Evolutionary conservation across 2,329 filamentous ascomycete species (phyloP).

Genomic region (Colletotrichum tofieldiae): DNA sequence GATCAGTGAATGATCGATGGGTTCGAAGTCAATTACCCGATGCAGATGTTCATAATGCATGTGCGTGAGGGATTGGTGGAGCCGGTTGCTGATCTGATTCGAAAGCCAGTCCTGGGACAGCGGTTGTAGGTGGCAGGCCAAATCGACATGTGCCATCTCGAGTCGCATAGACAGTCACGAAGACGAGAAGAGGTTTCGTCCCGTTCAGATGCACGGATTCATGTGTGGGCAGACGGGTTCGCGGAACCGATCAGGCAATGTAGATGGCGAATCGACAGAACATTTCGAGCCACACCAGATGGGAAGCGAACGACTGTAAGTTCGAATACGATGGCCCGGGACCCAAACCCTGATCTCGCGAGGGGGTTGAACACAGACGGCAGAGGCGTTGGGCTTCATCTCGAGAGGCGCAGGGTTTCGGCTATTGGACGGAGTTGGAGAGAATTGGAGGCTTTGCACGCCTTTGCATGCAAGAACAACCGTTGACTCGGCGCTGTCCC

Average conservation of each 20-base stretch:
- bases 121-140: slow-evolving; percentile 6
- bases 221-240: not conserved
- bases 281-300: not conserved
- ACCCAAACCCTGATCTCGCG: not conserved
- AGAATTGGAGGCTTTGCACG: not conserved
- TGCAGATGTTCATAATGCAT: not conserved
- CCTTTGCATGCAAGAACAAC: not conserved
- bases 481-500: not conserved
- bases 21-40: not conserved
- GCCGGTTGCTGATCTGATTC: not conserved
- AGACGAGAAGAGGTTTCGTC: slow-evolving; percentile 11
- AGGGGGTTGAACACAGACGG: too few species aligned
- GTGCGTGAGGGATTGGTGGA: slow-evolving; percentile 1
- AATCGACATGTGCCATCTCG: slow-evolving; percentile 32
- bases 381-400: not conserved
- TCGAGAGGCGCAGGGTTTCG: slow-evolving; percentile 38
- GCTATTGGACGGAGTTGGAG: not conserved
- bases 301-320: not conserved
- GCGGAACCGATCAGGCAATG: not conserved
- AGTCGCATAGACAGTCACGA: not conserved
- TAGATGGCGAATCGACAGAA: not conserved
- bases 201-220: not conserved
- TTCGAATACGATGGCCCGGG: not conserved
- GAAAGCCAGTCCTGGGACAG: not conserved
- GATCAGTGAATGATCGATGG: not conserved